These are phyloP conservation scores for Saccharomyces hybrid DNA, from an alignment of 1,139 yeast genomes.

Conservation along the genomic window DNA sequence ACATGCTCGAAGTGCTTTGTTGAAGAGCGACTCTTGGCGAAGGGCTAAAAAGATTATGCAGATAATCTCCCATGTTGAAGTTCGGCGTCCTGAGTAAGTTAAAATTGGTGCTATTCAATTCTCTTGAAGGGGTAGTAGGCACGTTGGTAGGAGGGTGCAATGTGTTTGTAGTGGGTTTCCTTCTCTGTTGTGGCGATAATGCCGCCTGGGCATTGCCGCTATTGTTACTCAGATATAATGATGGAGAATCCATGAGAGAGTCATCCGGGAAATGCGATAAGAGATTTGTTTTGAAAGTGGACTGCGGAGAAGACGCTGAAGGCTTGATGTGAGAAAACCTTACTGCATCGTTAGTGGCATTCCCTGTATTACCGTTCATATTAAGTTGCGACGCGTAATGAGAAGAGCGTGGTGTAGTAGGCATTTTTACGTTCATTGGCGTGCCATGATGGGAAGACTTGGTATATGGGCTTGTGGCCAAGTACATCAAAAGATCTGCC, in stretches of 20 bases:
- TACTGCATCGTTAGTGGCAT: constrained; percentile 18
- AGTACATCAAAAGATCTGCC: constrained; percentile 31
- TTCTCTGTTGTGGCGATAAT: constrained; percentile 20
- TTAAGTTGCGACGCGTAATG: constrained; percentile 11
- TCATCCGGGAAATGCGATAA: constrained; percentile 20
- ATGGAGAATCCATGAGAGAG: constrained; percentile 26
- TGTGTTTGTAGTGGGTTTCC: constrained; percentile 6
- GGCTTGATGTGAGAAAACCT: constrained; percentile 28
- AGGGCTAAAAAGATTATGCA: constrained; percentile 32
- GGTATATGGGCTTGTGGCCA: constrained; percentile 32
- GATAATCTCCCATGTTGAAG: constrained; percentile 32
- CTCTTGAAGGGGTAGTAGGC: constrained; percentile 29
- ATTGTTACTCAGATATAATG: constrained; percentile 18
- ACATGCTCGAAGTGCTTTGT: neutral
- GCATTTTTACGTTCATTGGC: constrained; percentile 7
- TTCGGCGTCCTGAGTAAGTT: constrained; percentile 28
- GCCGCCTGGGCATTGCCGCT: constrained; percentile 5
- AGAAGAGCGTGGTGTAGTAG: constrained; percentile 23
- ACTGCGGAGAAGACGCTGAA: constrained; percentile 30
- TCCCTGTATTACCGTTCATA: neutral
- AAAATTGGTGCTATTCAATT: constrained; percentile 11
- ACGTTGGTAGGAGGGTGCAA: constrained; percentile 5
- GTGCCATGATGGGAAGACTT: constrained; percentile 8
- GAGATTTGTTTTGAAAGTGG: constrained; percentile 20
- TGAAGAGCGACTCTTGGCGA: constrained; percentile 24